Evolutionary conservation across 305 asterid genomes (phyloP).

Genomic region (Nicotiana rustica): DNA sequence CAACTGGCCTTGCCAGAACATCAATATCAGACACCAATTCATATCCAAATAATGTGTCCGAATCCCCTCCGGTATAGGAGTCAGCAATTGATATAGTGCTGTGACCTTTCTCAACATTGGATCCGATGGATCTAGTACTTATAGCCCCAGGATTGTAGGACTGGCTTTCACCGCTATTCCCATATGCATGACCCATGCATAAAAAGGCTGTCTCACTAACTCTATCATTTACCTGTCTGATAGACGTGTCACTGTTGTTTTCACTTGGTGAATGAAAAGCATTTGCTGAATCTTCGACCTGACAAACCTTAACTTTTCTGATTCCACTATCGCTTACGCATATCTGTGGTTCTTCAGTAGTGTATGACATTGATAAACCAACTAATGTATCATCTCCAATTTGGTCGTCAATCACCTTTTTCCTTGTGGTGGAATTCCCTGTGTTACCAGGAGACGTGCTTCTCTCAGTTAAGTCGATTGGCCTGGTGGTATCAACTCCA

Average conservation of each 20-base stretch:
- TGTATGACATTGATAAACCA: constrained; percentile 79
- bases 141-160: constrained; percentile 57
- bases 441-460: constrained; percentile 51
- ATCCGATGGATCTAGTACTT: constrained; percentile 53
- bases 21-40: constrained; percentile 72
- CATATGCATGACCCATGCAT: constrained; percentile 62
- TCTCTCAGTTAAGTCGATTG: constrained; percentile 49
- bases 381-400: constrained; percentile 63
- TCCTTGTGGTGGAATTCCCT: constrained; percentile 51
- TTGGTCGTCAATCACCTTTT: constrained; percentile 49
- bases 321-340: constrained; percentile 64
- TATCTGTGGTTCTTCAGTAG: constrained; percentile 63
- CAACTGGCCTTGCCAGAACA: constrained; percentile 63
- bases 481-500: constrained; percentile 58
- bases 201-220: constrained; percentile 57
- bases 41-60: constrained; percentile 61
- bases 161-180: constrained; percentile 66
- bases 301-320: constrained; percentile 73
- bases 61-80: constrained; percentile 61
- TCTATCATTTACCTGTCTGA: constrained; percentile 61
- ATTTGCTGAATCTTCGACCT: constrained; percentile 70
- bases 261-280: constrained; percentile 54
- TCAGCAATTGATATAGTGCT: constrained; percentile 51
- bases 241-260: constrained; percentile 53
- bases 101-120: constrained; percentile 55